Percentiles rank a stretch among this genome's conserved stretches.
Evolutionary conservation across 192 early-diverging fungal species (phyloP).

Genomic region (Linnemannia exigua): DNA sequence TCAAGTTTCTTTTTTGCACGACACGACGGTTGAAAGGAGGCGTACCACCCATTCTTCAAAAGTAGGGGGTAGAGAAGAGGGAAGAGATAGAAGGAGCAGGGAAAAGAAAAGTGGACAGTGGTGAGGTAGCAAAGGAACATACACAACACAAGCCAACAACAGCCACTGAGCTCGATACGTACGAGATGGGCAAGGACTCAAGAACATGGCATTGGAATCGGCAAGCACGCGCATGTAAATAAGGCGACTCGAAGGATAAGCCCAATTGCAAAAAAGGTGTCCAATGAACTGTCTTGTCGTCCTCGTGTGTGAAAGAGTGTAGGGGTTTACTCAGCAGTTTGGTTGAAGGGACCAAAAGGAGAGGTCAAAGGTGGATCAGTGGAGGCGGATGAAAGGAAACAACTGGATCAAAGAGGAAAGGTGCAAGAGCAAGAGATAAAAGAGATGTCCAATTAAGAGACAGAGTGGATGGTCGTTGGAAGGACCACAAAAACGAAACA

Average conservation of each 20-base stretch:
- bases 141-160: not conserved
- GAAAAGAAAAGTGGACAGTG: not conserved
- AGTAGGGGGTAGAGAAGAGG: too few relatives aligned
- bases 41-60: not conserved
- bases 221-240: too few relatives aligned
- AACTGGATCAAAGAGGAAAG: not conserved
- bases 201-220: too few relatives aligned
- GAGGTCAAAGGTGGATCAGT: not conserved
- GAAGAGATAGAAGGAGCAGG: not conserved
- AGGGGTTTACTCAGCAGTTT: not conserved
- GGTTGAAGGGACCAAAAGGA: not conserved
- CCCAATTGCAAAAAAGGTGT: not conserved
- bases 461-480: not conserved
- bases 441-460: too few relatives aligned
- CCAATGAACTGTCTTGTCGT: not conserved
- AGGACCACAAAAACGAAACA: not conserved
- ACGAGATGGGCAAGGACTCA: too few relatives aligned
- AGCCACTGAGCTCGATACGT: too few relatives aligned
- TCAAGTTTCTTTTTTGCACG: not conserved
- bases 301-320: not conserved
- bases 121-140: too few relatives aligned
- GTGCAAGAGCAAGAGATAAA: not conserved
- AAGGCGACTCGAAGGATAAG: too few relatives aligned
- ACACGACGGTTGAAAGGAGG: constrained; percentile 1
- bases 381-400: not conserved